Conservation (phyloP, 2,329 filamentous ascomycete genomes). For the Clonostachys sp. region DNA sequence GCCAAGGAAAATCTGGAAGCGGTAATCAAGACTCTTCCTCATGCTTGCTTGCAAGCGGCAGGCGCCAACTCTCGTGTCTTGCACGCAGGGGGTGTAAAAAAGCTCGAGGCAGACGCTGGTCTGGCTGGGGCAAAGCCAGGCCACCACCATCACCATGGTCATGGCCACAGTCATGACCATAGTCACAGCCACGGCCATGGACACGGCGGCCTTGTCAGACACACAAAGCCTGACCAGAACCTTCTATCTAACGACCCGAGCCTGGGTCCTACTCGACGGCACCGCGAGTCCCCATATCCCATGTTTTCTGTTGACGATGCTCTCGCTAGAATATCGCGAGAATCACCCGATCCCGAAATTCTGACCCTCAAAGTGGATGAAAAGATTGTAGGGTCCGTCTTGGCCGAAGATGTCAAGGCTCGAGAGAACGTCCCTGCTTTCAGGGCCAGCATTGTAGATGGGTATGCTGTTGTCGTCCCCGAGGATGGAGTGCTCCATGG, state of each 20-base stretch:
- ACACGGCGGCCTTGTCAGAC: conserved; percentile 64
- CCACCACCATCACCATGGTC: conserved; percentile 43
- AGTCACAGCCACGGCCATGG: conserved; percentile 52
- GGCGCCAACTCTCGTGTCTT: conserved; percentile 76
- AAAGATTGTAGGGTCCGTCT: conserved; percentile 67
- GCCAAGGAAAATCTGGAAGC: conserved; percentile 90
- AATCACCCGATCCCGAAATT: conserved; percentile 62
- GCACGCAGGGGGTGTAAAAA: conserved; percentile 77
- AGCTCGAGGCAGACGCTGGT: conserved; percentile 79
- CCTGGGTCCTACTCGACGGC: conserved; percentile 62
- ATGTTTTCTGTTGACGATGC: conserved; percentile 88
- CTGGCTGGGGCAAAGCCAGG: conserved; percentile 46
- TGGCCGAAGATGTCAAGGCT: conserved; percentile 80
- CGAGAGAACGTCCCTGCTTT: conserved; percentile 86
- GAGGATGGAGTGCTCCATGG: conserved; percentile 65
- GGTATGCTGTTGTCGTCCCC: conserved; percentile 78
- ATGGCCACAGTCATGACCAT: conserved; percentile 44
- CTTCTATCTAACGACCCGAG: conserved; percentile 56
- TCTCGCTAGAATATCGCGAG: conserved; percentile 63
- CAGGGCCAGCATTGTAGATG: conserved; percentile 92
- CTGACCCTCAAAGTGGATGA: conserved; percentile 57
- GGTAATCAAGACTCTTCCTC: conserved; percentile 83
- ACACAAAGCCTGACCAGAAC: conserved; percentile 60
- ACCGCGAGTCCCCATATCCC: conserved; percentile 84
- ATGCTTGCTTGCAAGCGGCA: conserved; percentile 87